These are phyloP conservation scores for Bromus sterilis DNA, from an alignment of 176 grass and related monocot species.

Conservation along the genomic window DNA sequence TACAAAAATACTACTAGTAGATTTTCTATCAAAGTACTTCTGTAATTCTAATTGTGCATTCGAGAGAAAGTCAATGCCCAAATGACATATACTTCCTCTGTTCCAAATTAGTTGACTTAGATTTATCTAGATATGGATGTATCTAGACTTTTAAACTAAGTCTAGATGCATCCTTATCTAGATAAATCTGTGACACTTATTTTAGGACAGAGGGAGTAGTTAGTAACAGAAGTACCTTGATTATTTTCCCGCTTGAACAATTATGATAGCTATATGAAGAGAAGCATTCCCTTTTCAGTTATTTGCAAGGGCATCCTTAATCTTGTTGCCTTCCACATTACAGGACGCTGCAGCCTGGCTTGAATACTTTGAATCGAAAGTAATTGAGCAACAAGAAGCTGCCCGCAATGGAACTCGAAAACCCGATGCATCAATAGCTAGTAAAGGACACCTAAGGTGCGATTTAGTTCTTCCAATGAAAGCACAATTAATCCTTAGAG, in stretches of 20 bases:
- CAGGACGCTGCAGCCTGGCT: conserved; percentile 99
- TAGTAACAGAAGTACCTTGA: not conserved
- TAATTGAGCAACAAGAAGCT: conserved; percentile 98
- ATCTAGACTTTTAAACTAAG: no score
- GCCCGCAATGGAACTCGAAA: conserved; percentile 91
- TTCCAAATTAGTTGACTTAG: no score
- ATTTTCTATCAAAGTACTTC: conserved; percentile 14
- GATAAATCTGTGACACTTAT: no score
- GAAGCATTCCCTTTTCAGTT: not conserved
- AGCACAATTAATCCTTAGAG: not conserved
- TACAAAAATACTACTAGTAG: conserved; percentile 1
- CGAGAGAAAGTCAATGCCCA: not conserved
- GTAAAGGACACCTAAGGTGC: conserved; percentile 99
- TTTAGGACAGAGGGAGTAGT: no score
- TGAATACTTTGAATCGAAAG: conserved; percentile 99
- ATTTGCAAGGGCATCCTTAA: conserved; percentile 7
- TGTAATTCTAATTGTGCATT: not conserved
- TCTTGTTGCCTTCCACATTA: not conserved
- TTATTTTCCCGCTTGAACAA: not conserved
- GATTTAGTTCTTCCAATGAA: not conserved
- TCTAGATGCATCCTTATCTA: no score
- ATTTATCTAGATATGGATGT: no score
- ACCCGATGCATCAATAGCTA: conserved; percentile 97
- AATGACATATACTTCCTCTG: no score
- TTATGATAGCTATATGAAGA: conserved; percentile 2